Conservation (phyloP, 1,284 basidiomycete genomes). For the Rugosomyces carneus region DNA sequence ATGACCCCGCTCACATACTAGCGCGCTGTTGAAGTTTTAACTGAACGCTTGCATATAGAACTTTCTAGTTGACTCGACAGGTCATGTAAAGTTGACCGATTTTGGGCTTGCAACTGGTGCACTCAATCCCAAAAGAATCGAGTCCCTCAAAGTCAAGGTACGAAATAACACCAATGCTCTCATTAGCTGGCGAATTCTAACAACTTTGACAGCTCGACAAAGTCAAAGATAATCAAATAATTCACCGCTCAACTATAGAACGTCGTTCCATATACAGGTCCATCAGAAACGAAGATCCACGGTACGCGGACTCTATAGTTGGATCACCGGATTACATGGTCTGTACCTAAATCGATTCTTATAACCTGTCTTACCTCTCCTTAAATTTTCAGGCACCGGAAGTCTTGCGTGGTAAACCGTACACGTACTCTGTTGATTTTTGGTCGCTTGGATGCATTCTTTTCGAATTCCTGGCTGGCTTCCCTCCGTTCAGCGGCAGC, state of each 20-base stretch:
- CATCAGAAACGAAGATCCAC: constrained; percentile 85
- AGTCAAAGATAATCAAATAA: constrained; percentile 89
- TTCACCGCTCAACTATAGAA: constrained; percentile 92
- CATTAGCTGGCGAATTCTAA: constrained; percentile 5
- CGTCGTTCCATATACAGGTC: constrained; percentile 93
- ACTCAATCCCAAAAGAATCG: constrained; percentile 92
- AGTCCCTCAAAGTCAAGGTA: constrained; percentile 90
- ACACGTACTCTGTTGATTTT: constrained; percentile 94
- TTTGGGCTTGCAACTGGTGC: constrained; percentile 98
- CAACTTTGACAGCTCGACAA: constrained; percentile 73
- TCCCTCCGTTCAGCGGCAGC: constrained; percentile 95
- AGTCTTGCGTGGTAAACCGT: constrained; percentile 91
- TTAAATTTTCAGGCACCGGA: constrained; percentile 61
- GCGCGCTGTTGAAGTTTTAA: neutral
- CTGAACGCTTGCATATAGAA: constrained; percentile 51
- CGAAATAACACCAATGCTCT: constrained; percentile 13
- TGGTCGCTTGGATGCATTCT: constrained; percentile 99
- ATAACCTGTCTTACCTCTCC: neutral
- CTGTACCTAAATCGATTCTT: neutral
- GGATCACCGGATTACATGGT: constrained; percentile 97
- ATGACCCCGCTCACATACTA: constrained; percentile 12
- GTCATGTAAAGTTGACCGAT: constrained; percentile 98
- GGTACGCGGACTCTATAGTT: constrained; percentile 97
- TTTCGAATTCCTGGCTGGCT: constrained; percentile 96
- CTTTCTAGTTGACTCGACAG: constrained; percentile 92